Percentiles rank a stretch among this genome's conserved stretches.
Evolutionary conservation across 257 asterid species (phyloP).

Genomic region (Solanum chmielewskii): DNA sequence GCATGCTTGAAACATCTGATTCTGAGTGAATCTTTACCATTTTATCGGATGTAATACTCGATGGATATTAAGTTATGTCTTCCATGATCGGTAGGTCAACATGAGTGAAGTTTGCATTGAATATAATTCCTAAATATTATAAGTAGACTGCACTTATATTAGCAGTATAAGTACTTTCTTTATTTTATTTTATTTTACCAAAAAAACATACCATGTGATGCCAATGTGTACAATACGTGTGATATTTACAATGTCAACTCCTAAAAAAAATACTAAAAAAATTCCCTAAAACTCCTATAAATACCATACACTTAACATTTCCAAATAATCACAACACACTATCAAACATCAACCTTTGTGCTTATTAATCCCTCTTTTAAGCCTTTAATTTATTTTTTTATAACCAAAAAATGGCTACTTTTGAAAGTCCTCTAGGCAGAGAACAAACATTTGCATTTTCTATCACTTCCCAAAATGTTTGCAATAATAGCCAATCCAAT

Average conservation of each 20-base stretch:
- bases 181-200: background rate
- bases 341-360: background rate
- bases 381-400: background rate
- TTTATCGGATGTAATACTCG: accelerated
- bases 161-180: background rate
- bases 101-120: background rate
- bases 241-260: background rate
- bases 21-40: background rate
- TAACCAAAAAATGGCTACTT: background rate
- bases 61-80: background rate
- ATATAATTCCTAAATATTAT: background rate
- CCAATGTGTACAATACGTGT: background rate
- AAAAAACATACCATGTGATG: background rate
- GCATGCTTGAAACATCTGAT: background rate
- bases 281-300: background rate
- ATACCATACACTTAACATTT: background rate
- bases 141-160: background rate
- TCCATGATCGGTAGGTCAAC: background rate
- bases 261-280: background rate
- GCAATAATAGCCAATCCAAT: background rate
- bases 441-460: conserved; percentile 6
- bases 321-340: background rate
- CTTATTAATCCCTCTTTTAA: background rate
- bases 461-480: background rate
- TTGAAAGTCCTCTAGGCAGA: conserved; percentile 9